Base-by-base conservation (phyloP, 768 basidiomycete genomes). In the Dentipellis sp. region DNA sequence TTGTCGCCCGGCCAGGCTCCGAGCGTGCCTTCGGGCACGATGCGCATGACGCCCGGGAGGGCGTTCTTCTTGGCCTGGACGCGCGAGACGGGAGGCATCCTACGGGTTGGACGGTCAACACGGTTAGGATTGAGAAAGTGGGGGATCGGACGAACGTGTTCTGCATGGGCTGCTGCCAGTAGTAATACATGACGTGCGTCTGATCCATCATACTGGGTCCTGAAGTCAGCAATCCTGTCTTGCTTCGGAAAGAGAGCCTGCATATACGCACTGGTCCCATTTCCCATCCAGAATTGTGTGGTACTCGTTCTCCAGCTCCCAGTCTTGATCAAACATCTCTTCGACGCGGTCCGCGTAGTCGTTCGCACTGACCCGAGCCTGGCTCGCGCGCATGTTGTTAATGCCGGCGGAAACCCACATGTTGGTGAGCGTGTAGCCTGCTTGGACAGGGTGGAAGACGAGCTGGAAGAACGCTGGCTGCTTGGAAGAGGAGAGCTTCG, bases 1-100 rank as follows among this genome's bases (percentile, higher is more conserved):
- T 85, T 83, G 67, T 86, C 85, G 38, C 85, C 84, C 0, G 85
- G 85, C 82, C 83, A 88, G 40, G 82, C 79, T 16, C 81, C 84
- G 1, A 72, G 63, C 16, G 75, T 79, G 10, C 81, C 79, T 72
- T 88, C 85, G 1, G 79, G 76, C 2, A 75, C 75, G 54, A 85
- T 76, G 40, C 84, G 69, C 81, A 88, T 83, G 2, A 77, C 74
- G n/a, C 84, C 83, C 35, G 82, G 68, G 2, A 83, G 66, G 0
- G 77, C 79, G 56, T 80, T 75, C 64, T 84, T 84, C 56, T 74
- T 76, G 12, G 72, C 66, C 58, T 81, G 78, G 21, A 82, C 77
- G 40, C 76, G 70, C 50, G 75, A 77, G 48, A 82, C 68, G 36
- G 67, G 64, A 5, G 79, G 81, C 78, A 81, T 81, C 19, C 77